These are phyloP conservation scores for Daldinia sp. DNA, from an alignment of 2,329 filamentous ascomycete species.

Conservation along the genomic window DNA sequence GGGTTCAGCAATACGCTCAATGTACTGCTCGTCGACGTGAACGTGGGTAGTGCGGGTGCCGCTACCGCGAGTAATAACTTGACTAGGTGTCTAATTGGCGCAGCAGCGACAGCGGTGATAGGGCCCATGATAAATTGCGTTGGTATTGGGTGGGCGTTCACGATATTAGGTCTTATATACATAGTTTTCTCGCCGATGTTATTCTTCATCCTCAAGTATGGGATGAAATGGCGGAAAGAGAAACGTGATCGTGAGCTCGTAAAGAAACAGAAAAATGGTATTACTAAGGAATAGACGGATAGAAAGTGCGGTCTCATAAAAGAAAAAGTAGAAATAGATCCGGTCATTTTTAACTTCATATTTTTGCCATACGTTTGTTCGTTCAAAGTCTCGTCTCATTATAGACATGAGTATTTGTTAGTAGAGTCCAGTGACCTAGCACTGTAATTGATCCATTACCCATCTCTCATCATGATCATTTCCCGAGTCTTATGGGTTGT, in stretches of 20 bases:
- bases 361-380: neutral
- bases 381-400: neutral
- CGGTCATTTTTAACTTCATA: neutral
- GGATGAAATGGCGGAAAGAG: slow-evolving; percentile 48
- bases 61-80: slow-evolving; percentile 62
- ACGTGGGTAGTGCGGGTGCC: slow-evolving; percentile 56
- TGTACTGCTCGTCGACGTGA: slow-evolving; percentile 60
- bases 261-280: slow-evolving; percentile 17
- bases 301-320: neutral
- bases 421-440: neutral
- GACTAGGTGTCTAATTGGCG: slow-evolving; percentile 58
- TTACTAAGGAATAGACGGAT: slow-evolving; percentile 1
- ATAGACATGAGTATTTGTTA: neutral
- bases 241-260: slow-evolving; percentile 26
- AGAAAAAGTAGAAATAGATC: neutral
- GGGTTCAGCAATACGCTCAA: slow-evolving; percentile 59
- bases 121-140: slow-evolving; percentile 57
- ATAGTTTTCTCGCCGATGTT: slow-evolving; percentile 51
- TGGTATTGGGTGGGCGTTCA: slow-evolving; percentile 58
- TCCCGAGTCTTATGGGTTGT: neutral
- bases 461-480: neutral
- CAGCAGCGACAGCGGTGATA: slow-evolving; percentile 57
- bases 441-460: neutral
- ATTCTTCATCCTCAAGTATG: slow-evolving; percentile 50
- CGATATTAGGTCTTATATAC: slow-evolving; percentile 52